These are phyloP conservation scores for Penicillium maclennaniae DNA, from an alignment of 495 filamentous ascomycete species.

Conservation along the genomic window DNA sequence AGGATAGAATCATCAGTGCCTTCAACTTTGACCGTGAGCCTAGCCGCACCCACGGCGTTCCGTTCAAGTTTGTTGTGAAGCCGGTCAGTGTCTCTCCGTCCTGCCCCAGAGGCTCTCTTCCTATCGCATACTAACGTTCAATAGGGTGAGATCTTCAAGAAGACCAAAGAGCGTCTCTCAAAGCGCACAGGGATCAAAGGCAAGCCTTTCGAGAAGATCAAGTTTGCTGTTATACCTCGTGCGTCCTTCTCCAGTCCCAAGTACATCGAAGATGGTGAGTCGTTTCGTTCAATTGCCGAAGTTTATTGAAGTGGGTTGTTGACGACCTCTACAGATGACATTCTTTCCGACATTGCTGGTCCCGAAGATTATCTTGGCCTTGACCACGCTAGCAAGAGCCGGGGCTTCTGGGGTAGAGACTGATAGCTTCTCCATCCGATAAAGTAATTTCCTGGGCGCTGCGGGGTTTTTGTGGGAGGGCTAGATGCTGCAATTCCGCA, in stretches of 20 bases:
- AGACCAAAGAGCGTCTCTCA: slow-evolving; percentile 87
- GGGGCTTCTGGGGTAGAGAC: slow-evolving; percentile 55
- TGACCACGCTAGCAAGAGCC: slow-evolving; percentile 79
- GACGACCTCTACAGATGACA: slow-evolving; percentile 59
- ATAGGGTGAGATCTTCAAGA: slow-evolving; percentile 79
- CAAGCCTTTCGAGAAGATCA: slow-evolving; percentile 98
- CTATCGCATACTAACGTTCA: slow-evolving; percentile 4
- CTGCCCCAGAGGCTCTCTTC: background rate
- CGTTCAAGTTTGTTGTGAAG: slow-evolving; percentile 87
- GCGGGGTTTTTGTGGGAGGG: slow-evolving; percentile 18
- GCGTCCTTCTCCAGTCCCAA: slow-evolving; percentile 65
- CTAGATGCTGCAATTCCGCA: slow-evolving; percentile 23
- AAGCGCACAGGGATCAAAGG: slow-evolving; percentile 92
- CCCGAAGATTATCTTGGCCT: slow-evolving; percentile 81
- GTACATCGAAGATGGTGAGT: slow-evolving; percentile 85
- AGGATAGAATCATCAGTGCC: slow-evolving; percentile 62
- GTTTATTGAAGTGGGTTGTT: slow-evolving; percentile 17
- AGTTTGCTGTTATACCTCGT: slow-evolving; percentile 79
- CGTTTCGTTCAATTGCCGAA: background rate
- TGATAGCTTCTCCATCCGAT: slow-evolving; percentile 67
- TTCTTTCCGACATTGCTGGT: slow-evolving; percentile 69
- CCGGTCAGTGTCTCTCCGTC: slow-evolving; percentile 52
- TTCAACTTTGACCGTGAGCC: slow-evolving; percentile 92
- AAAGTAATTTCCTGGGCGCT: slow-evolving; percentile 24
- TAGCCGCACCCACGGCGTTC: slow-evolving; percentile 72